These are phyloP conservation scores for Capronia coronata DNA, from an alignment of 2,329 filamentous ascomycete genomes.

Conservation along the genomic window DNA sequence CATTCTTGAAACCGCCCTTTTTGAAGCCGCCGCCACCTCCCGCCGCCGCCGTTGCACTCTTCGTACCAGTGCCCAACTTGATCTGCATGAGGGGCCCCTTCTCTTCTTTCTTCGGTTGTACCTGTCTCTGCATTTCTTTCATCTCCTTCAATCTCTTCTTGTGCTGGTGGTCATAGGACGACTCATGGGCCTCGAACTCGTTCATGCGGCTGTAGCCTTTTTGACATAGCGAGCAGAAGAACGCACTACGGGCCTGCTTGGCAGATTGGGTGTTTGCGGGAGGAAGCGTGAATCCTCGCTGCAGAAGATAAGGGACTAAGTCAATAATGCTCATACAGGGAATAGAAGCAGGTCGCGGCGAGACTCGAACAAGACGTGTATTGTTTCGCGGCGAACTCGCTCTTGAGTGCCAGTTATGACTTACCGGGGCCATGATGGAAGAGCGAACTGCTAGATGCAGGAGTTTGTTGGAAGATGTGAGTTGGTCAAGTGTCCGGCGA, in stretches of 20 bases:
- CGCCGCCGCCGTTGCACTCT: constrained; percentile 38
- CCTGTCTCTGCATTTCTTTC: constrained; percentile 37
- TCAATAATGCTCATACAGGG: constrained; percentile 18
- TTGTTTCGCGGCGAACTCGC: too few relatives aligned
- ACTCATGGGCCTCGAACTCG: constrained; percentile 91
- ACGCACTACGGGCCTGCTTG: constrained; percentile 69
- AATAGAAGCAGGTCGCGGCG: not conserved
- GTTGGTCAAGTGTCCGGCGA: too few relatives aligned
- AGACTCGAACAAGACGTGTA: too few relatives aligned
- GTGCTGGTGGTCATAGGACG: constrained; percentile 92
- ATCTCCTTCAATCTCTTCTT: constrained; percentile 58
- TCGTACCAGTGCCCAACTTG: constrained; percentile 28
- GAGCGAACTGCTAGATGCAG: not conserved
- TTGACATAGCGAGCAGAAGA: constrained; percentile 79
- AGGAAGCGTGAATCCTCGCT: constrained; percentile 37
- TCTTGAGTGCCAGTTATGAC: constrained; percentile 5
- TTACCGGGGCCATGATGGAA: constrained; percentile 34
- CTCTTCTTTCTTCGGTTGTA: constrained; percentile 39
- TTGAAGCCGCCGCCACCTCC: constrained; percentile 52
- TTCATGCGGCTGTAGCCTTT: constrained; percentile 95
- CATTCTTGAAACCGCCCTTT: constrained; percentile 78
- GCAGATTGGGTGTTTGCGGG: constrained; percentile 54
- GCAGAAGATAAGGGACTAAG: constrained; percentile 10
- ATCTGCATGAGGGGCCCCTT: constrained; percentile 39
- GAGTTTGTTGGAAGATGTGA: not conserved